A percentile compares a stretch with the other conserved stretches of the same genome.
These are phyloP conservation scores for Sicyos baderoa DNA, from an alignment of 306 rosid genomes.

Conservation along the genomic window DNA sequence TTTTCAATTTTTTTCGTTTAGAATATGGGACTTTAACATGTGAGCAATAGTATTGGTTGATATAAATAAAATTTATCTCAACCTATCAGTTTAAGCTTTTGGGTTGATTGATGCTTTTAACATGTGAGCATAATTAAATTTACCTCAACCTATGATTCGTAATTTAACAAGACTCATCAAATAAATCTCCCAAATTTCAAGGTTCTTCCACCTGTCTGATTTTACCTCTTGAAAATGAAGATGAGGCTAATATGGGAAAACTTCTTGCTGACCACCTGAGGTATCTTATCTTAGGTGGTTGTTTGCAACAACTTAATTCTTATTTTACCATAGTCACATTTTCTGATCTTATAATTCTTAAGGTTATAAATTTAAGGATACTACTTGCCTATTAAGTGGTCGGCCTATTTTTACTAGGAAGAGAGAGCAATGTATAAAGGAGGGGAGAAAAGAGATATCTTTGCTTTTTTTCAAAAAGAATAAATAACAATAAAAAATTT, in stretches of 20 bases:
- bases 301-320: background rate
- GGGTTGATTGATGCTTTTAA: too few relatives aligned
- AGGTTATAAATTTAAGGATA: background rate
- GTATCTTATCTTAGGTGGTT: background rate
- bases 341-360: background rate
- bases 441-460: background rate
- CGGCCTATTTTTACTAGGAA: background rate
- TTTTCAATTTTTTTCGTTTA: background rate
- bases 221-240: too few relatives aligned
- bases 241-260: too few relatives aligned
- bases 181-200: background rate
- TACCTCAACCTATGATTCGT: too few relatives aligned
- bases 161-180: too few relatives aligned
- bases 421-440: background rate
- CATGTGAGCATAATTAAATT: too few relatives aligned
- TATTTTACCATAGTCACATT: background rate
- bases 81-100: too few relatives aligned
- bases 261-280: too few relatives aligned
- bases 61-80: too few relatives aligned
- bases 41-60: background rate
- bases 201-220: background rate
- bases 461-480: background rate
- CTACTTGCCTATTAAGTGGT: background rate
- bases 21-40: background rate
- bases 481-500: background rate